Base-by-base conservation (phyloP, 1,284 basidiomycete species). In the Cutaneotrichosporon mucoides region DNA sequence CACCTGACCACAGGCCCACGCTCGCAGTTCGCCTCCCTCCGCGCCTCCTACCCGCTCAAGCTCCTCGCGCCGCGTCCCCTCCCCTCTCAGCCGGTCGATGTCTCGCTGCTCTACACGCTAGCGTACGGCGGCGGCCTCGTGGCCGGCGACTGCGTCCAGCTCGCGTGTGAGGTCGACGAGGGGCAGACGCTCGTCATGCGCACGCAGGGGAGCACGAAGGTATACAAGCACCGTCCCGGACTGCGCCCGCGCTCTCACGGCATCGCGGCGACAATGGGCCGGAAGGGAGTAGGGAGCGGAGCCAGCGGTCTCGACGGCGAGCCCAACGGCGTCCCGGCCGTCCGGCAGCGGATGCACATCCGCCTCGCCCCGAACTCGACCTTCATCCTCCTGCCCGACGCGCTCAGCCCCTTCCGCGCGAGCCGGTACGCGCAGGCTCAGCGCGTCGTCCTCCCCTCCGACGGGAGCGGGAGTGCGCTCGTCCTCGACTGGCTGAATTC, bases 41-140 rank as follows among this genome's bases (percentile, higher is more conserved):
- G 86, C 13, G 90, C 88, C 47, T 83, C 86, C 3, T 98, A 97
- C 74, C 94, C 94, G 3, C 82, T 98, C 68, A 97, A 97, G 78
- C 83, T 98, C 24, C 82, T 97, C 61, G 86, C 89, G 3, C 90
- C 92, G 1, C 58, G 62, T 4, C 65, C 72, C 2, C 66, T 78
- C 2, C 73, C 76, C 16, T 75, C 78, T 8, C 72, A 79, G 60
- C 76, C 77, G 0, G 53, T 71, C 6, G 64, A 74, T 54, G 59
- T 92, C 12, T 87, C 85, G 6, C 81, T 88, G 50, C 84, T 87
- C 16, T 98, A 97, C 71, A 80, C 92, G 35, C 79, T 97, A 55
- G 87, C 86, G 24, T 98, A 98, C 68, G 95, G 95, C 1, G 95
- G 95, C 11, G 95, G 95, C 1, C 83, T 98, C 5, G 90, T 99